Base-by-base conservation (phyloP, 768 basidiomycete genomes). In the Phlebiopsis flavidoalba region DNA sequence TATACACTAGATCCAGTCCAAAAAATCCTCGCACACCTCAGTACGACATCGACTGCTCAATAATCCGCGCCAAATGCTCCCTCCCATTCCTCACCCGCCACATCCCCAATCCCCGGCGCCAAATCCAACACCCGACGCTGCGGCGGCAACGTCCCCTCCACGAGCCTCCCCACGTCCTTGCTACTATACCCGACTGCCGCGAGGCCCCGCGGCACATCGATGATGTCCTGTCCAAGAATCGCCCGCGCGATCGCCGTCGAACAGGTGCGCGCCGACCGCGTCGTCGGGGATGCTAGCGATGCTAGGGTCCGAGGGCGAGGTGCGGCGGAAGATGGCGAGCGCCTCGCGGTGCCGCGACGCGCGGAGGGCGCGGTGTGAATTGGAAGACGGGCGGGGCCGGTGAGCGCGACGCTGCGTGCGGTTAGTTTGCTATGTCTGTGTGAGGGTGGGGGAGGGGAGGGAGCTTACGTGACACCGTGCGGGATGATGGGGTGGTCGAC, bases 371-470 rank as follows among this genome's bases (percentile, higher is more conserved):
- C 90, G 8, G 96, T 98, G n/a, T 31, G 26, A 74, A 95, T 98
- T 69, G 89, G 85, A 81, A 98, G 98, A 48, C 98, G 96, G 65
- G 96, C 89, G 31, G 94, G 94, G 10, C 91, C 94, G 19, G 93
- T 92, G 59, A 96, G 76, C 5, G 95, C 93, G 52, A 96, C 94
- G 65, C 91, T 83, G 53, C 61, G 62, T 36, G 19, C 4, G 40
- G 40, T 62, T 63, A 59, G 55, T 61, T 51, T n/a, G n/a, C n/a
- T n/a, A n/a, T n/a, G n/a, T n/a, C n/a, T n/a, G n/a, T n/a, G n/a
- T n/a, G n/a, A 58, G 53, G 33, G 51, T 49, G 40, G 61, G 62
- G 21, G 43, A 7, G 24, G 24, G 31, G 37, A 11, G 14, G 22
- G 45, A 53, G 51, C 70, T 60, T 73, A 85, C 85, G 86, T 90